Conservation (phyloP, 768 basidiomycete genomes). For the Mycena floridula region DNA sequence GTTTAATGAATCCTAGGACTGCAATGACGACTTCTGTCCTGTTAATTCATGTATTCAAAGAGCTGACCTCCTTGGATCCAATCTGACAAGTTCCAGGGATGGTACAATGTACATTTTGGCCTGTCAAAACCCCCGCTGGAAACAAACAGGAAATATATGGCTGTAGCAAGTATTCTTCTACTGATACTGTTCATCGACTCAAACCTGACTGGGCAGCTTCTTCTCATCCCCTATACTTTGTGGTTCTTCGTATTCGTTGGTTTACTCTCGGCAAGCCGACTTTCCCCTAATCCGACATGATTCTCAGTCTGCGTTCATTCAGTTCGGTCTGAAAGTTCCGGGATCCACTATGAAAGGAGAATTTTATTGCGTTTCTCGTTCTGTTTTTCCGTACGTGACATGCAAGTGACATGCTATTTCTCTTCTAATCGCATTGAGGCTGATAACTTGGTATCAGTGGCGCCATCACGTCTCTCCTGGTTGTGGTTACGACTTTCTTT, state of each 20-base stretch:
- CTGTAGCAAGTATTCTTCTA: no score
- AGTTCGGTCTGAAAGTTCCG: not conserved
- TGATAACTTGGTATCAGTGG: no score
- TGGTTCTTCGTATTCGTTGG: no score
- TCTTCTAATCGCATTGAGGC: no score
- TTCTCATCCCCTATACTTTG: no score
- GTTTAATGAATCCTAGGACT: not conserved
- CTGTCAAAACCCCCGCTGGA: not conserved
- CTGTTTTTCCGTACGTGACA: not conserved
- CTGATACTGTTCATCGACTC: no score
- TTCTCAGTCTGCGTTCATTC: no score
- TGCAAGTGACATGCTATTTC: no score
- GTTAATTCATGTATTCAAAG: conserved; percentile 16
- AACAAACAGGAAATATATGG: no score
- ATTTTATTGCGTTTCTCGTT: not conserved
- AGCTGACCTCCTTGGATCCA: conserved; percentile 17
- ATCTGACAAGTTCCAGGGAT: conserved; percentile 3
- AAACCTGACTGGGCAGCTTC: no score
- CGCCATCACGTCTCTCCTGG: not conserved
- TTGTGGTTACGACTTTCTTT: conserved; percentile 11
- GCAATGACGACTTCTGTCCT: not conserved
- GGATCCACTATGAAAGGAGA: not conserved
- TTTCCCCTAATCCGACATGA: no score
- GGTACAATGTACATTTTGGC: not conserved
- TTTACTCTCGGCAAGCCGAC: no score